Base-by-base conservation (phyloP, 2,329 filamentous ascomycete species). In the Hymenoscyphus fructigenus region DNA sequence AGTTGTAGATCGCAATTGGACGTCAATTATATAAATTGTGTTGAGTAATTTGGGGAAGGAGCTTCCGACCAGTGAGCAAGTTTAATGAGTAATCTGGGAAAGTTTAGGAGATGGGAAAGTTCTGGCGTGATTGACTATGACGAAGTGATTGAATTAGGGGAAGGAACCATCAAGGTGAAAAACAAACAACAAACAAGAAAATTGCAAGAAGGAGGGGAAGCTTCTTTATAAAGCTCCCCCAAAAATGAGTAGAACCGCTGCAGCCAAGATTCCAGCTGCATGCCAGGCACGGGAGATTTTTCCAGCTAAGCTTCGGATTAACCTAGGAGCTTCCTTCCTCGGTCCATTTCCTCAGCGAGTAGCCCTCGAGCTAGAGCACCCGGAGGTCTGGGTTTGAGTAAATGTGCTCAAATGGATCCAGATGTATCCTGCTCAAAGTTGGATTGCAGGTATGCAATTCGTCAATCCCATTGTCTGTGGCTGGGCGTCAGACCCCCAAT, bases 391-490 rank as follows among this genome's bases (percentile, higher is more conserved):
- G 56, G n/a, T 58, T 15, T 32, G 57, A 47, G 41, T 26, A 44
- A 60, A 60, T 41, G 17, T 60, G 58, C 58, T 60, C 58, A 60
- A 47, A n/a, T 26, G 23, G n/a, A 23, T 50, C 44, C 34, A 38
- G 34, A 38, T 3, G 12, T 38, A 38, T 38, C 14, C 36, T 38
- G 36, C 36, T 38, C 36, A 38, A 36, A 38, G 14, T 38, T 38
- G 36, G 36, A 38, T 15, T 38, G 9, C 20, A 26, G 4, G n/a
- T 1, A 47, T 26, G 12, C 20, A 53, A 53, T 53, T 53, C 47
- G 20, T 14, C 20, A 53, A 53, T 53, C 47, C 20, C 47, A 53
- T 47, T 61, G 26, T 53, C 7, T n/a, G 17, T 29, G 17, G 26
- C 58, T 15, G 41, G 41, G 36, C 36, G 28, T 55, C 47, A 20